These are phyloP conservation scores for Dictyostelium intermedium DNA, from an alignment of 78 protist genomes.

Conservation along the genomic window DNA sequence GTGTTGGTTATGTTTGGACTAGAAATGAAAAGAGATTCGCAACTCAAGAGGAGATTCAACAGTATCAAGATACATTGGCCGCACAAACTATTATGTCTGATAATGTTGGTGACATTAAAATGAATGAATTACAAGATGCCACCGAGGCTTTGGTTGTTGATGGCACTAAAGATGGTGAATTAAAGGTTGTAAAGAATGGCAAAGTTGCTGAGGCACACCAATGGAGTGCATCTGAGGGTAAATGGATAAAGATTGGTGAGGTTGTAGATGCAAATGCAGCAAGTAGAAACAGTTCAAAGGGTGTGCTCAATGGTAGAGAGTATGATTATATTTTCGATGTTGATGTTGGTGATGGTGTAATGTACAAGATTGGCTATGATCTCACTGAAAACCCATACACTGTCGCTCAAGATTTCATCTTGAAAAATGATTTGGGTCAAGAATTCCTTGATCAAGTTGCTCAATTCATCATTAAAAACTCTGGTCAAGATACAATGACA, in stretches of 20 bases:
- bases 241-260: constrained; percentile 88
- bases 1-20: constrained; percentile 80
- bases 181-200: constrained; percentile 65
- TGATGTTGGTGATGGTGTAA: constrained; percentile 85
- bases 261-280: constrained; percentile 63
- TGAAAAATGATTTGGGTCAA: constrained; percentile 54
- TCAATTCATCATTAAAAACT: constrained; percentile 66
- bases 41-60: background rate
- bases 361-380: constrained; percentile 82
- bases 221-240: constrained; percentile 15
- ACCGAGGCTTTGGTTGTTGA: constrained; percentile 33
- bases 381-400: constrained; percentile 77
- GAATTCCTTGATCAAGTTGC: constrained; percentile 77
- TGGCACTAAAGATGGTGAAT: constrained; percentile 84
- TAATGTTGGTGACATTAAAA: constrained; percentile 81
- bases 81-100: constrained; percentile 32
- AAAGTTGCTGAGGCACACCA: constrained; percentile 65
- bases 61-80: background rate
- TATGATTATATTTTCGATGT: constrained; percentile 91
- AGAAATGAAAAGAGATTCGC: constrained; percentile 14
- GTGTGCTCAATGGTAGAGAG: constrained; percentile 79
- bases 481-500: constrained; percentile 8
- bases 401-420: constrained; percentile 79
- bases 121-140: constrained; percentile 19
- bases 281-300: background rate